These are phyloP conservation scores for Lasiodiplodia hormozganensis DNA, from an alignment of 2,329 filamentous ascomycete species.

Conservation along the genomic window DNA sequence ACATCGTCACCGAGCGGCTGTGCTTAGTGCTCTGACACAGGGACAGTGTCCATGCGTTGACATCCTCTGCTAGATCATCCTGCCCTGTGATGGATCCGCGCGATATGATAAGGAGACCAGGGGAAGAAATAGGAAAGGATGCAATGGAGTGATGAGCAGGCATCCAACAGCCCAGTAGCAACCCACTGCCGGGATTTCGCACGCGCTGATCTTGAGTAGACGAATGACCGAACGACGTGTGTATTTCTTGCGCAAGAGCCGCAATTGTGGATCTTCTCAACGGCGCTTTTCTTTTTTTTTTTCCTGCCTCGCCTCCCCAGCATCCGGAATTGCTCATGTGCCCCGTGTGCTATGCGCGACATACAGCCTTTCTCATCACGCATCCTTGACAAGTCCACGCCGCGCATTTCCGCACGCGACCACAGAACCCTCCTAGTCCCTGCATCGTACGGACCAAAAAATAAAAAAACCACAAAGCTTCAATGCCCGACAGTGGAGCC, in stretches of 20 bases:
- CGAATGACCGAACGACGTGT: neutral
- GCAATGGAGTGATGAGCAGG: neutral
- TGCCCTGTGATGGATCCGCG: neutral
- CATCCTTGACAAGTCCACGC: neutral
- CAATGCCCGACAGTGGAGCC: conserved; percentile 4
- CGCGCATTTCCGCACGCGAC: conserved; percentile 13
- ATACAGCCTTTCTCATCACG: neutral
- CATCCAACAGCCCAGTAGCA: neutral
- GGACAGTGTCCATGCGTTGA: neutral
- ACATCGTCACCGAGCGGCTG: neutral
- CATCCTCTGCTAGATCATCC: neutral
- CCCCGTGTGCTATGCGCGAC: conserved; percentile 20
- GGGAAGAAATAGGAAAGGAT: neutral
- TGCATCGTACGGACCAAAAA: neutral
- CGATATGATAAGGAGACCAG: neutral
- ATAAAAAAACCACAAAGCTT: neutral
- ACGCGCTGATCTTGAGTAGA: neutral
- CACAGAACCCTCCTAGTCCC: neutral
- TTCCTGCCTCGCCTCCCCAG: conserved; percentile 8
- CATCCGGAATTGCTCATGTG: conserved; percentile 22
- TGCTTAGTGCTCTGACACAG: conserved; percentile 16
- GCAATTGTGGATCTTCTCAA: conserved; percentile 24
- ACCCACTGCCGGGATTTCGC: neutral
- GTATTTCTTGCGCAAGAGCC: conserved; percentile 18
- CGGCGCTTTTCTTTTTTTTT: conserved; percentile 1